Evolutionary conservation across 1,284 basidiomycete genomes (phyloP).

Genomic region (Ustilago bromivora): DNA sequence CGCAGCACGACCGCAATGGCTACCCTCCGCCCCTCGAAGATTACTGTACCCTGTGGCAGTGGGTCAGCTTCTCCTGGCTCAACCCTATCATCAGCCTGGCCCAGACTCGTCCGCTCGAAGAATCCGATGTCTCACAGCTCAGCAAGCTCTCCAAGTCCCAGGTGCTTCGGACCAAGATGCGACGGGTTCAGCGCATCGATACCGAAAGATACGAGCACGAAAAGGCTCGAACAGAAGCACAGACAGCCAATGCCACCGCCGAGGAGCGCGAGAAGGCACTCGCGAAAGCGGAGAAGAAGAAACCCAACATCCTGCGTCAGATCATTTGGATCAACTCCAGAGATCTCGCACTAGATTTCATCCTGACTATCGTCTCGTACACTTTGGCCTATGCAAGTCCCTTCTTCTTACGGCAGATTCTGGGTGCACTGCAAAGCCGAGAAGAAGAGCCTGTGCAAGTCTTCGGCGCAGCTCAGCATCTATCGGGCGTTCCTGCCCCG

Average conservation of each 20-base stretch:
- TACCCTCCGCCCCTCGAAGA: conserved; percentile 77
- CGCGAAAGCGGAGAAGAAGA: conserved; percentile 37
- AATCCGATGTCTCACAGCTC: conserved; percentile 50
- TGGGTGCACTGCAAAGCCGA: conserved; percentile 26
- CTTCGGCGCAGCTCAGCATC: neutral
- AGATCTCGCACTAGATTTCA: conserved; percentile 42
- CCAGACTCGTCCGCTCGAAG: conserved; percentile 35
- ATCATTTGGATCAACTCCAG: conserved; percentile 43
- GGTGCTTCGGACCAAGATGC: conserved; percentile 41
- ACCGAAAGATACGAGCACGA: conserved; percentile 10
- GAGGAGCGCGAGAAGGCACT: conserved; percentile 4
- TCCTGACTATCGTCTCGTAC: conserved; percentile 52
- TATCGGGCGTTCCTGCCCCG: neutral
- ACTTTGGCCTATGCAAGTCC: conserved; percentile 44
- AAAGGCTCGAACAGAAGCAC: conserved; percentile 16
- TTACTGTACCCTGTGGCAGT: conserved; percentile 79
- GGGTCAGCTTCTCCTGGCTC: conserved; percentile 82
- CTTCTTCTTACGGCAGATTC: conserved; percentile 54
- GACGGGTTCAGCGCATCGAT: conserved; percentile 20
- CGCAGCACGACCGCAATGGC: conserved; percentile 29
- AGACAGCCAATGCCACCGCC: neutral
- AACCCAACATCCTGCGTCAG: conserved; percentile 30
- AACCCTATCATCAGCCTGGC: conserved; percentile 66
- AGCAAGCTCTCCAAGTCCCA: conserved; percentile 33
- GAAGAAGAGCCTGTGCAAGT: neutral